phyloP scores from a whole-genome alignment of 495 filamentous ascomycete species.

The Trichoderma orchidacearum region DNA sequence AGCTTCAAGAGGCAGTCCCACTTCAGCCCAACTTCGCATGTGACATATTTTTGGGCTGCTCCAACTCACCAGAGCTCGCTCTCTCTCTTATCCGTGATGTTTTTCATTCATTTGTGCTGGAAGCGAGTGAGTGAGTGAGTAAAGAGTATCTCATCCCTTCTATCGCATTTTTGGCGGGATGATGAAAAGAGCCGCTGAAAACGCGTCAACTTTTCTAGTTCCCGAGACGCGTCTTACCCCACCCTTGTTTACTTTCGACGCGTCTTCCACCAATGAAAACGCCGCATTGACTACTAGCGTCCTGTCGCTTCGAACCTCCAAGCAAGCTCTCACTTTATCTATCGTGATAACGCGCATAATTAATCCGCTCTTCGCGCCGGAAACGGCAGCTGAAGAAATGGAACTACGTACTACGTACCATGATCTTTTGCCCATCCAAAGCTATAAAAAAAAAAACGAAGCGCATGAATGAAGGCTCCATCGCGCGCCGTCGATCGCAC shows the following conservation, averaged over 20 bases:
- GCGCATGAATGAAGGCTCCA: not conserved
- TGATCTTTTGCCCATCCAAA: too few species aligned
- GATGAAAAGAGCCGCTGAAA: not conserved
- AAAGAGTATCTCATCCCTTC: too few species aligned
- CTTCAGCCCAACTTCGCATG: not conserved
- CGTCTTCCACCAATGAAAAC: not conserved
- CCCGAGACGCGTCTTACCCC: not conserved
- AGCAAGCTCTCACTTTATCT: not conserved
- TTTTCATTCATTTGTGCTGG: not conserved
- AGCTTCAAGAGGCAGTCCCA: not conserved
- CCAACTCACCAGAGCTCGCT: not conserved
- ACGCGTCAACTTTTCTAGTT: not conserved
- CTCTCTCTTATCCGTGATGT: not conserved
- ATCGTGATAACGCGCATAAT: not conserved
- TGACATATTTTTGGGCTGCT: not conserved
- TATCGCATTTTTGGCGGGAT: too few species aligned
- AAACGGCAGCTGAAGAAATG: not conserved
- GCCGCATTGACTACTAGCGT: not conserved
- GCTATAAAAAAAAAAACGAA: not conserved
- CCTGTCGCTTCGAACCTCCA: not conserved
- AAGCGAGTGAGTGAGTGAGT: not conserved
- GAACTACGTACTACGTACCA: too few species aligned
- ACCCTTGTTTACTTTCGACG: constrained; percentile 1
- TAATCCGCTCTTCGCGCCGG: too few species aligned
- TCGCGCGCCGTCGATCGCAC: not conserved